A percentile compares a stretch with the other conserved stretches of the same genome.
phyloP scores from a whole-genome alignment of 2,329 filamentous ascomycete genomes.

The Ascochyta koolunga region DNA sequence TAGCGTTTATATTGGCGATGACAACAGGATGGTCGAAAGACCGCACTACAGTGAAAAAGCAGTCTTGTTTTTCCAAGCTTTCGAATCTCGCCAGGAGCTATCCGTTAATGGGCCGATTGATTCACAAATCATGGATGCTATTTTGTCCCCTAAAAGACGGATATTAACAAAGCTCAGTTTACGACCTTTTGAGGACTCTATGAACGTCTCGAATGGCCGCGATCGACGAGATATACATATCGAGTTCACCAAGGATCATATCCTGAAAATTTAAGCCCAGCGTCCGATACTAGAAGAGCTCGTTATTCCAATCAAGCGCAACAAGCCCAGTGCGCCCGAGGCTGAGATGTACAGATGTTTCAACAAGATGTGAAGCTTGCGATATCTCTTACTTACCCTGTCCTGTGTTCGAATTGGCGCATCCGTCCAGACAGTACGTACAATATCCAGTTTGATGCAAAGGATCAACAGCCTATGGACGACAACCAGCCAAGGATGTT shows the following conservation, averaged over 20 bases:
- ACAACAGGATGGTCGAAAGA: constrained; percentile 15
- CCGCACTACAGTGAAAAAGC: constrained; percentile 25
- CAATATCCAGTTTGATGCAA: constrained; percentile 15
- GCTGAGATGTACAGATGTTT: constrained; percentile 25
- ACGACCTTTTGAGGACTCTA: no score
- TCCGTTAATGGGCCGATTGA: constrained; percentile 21
- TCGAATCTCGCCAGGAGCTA: constrained; percentile 24
- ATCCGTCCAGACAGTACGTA: constrained; percentile 17
- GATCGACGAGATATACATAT: constrained; percentile 20
- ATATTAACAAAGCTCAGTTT: no score
- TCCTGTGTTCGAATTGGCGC: constrained; percentile 20
- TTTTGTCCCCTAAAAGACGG: constrained; percentile 13
- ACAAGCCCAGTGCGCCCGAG: constrained; percentile 24
- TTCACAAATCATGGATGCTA: constrained; percentile 15
- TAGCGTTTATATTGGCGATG: constrained; percentile 8
- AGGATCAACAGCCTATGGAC: constrained; percentile 16
- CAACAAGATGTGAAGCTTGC: constrained; percentile 17
- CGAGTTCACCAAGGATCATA: constrained; percentile 18
- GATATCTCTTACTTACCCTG: constrained; percentile 22
- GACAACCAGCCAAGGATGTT: constrained; percentile 1
- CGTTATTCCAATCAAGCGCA: constrained; percentile 23
- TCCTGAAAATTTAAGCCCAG: constrained; percentile 19
- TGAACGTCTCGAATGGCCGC: no score
- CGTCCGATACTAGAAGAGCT: constrained; percentile 26
- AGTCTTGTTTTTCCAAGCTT: constrained; percentile 22